These are phyloP conservation scores for Dimargaris cristalligena DNA, from an alignment of 192 early-diverging fungal genomes.

Conservation along the genomic window DNA sequence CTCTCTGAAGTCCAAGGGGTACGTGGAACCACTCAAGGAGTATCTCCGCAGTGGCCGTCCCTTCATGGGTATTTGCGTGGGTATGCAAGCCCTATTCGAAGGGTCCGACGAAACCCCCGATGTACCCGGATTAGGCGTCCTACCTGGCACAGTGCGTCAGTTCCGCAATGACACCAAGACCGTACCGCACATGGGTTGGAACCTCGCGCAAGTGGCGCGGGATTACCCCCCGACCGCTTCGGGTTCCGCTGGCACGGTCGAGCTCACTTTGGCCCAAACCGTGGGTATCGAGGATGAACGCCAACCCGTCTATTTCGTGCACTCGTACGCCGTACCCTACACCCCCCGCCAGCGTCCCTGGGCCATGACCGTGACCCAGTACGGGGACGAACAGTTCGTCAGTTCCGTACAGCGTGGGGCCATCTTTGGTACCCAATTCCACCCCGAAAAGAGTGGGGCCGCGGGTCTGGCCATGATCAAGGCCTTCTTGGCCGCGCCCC, in stretches of 20 bases:
- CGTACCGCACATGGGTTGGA: slow-evolving; percentile 99
- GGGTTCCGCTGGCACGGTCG: no score
- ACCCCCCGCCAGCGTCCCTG: slow-evolving; percentile 39
- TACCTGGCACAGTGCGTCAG: slow-evolving; percentile 45
- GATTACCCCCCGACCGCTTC: background rate
- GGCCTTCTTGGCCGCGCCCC: slow-evolving; percentile 52
- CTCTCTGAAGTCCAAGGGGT: slow-evolving; percentile 52
- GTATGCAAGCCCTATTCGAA: slow-evolving; percentile 87
- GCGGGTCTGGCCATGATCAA: slow-evolving; percentile 70
- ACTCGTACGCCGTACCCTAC: slow-evolving; percentile 78
- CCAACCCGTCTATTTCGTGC: slow-evolving; percentile 88
- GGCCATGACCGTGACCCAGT: slow-evolving; percentile 69
- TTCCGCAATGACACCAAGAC: slow-evolving; percentile 53
- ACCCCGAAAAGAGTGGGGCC: slow-evolving; percentile 92
- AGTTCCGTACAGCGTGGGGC: slow-evolving; percentile 65
- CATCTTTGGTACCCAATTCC: slow-evolving; percentile 96
- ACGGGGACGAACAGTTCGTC: slow-evolving; percentile 75
- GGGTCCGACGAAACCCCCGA: slow-evolving; percentile 77
- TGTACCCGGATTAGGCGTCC: slow-evolving; percentile 66
- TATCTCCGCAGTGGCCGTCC: slow-evolving; percentile 77
- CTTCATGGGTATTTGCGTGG: slow-evolving; percentile 98
- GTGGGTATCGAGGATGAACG: slow-evolving; percentile 30
- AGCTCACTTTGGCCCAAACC: slow-evolving; percentile 11
- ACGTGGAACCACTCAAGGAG: slow-evolving; percentile 58
- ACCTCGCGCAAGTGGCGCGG: slow-evolving; percentile 16